phyloP scores from a whole-genome alignment of 2,329 filamentous ascomycete species.

The Penicillium sp. region DNA sequence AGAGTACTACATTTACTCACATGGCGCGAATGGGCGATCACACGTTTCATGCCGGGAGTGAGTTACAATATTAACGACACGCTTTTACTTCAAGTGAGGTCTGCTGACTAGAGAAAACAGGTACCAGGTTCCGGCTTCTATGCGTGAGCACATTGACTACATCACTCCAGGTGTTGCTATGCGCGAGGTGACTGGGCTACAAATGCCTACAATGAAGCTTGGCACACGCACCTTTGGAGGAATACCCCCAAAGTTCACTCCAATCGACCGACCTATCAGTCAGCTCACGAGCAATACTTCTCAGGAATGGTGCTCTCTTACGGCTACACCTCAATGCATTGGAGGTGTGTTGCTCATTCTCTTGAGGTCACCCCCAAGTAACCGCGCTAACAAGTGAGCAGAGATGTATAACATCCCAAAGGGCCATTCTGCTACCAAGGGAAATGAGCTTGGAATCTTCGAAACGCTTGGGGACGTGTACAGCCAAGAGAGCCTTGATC shows the following conservation, averaged over 20 bases:
- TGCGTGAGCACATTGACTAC: slow-evolving; percentile 34
- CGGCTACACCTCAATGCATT: slow-evolving; percentile 47
- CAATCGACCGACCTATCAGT: slow-evolving; percentile 25
- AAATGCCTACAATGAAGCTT: slow-evolving; percentile 3
- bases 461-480: slow-evolving; percentile 50
- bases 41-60: slow-evolving; percentile 45
- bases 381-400: slow-evolving; percentile 12
- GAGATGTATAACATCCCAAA: slow-evolving; percentile 48
- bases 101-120: slow-evolving; percentile 13
- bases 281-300: slow-evolving; percentile 18
- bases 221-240: slow-evolving; percentile 27
- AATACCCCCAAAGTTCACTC: slow-evolving; percentile 27
- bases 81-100: not conserved
- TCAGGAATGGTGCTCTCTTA: slow-evolving; percentile 28
- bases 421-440: slow-evolving; percentile 39
- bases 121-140: slow-evolving; percentile 31
- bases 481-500: slow-evolving; percentile 46
- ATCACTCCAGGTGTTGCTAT: slow-evolving; percentile 37
- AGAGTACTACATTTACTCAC: slow-evolving; percentile 42
- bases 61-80: slow-evolving; percentile 1
- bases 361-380: not conserved
- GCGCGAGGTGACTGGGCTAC: slow-evolving; percentile 29
- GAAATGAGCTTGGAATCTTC: slow-evolving; percentile 50
- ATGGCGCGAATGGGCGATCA: slow-evolving; percentile 31
- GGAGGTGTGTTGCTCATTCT: slow-evolving; percentile 18